Base-by-base conservation (phyloP, 2,329 filamentous ascomycete species). In the Aspergillus sp. region DNA sequence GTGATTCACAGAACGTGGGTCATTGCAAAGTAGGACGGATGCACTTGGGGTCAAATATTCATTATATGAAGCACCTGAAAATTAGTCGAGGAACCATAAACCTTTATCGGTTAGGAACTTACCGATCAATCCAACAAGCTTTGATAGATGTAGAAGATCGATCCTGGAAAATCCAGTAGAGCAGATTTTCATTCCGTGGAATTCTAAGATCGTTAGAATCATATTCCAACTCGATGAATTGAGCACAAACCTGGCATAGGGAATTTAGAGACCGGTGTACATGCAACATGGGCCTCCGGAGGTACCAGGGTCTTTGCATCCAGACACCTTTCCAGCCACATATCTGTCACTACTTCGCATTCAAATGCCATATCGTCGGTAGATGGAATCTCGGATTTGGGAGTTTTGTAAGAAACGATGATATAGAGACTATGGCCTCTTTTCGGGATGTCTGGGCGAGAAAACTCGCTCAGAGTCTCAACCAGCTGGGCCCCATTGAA, bases 251-350 rank as follows among this genome's bases (percentile, higher is more conserved):
- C 76, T 60, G 67, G 63, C 33, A 94, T 80, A 32, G 82, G 85
- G 52, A 88, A 86, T 28, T 71, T 69, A 5, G 81, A 75, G 49
- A 96, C 87, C 2, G 93, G 90, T 6, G 81, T 81, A 46, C 88
- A 90, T 26, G 94, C 77, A 33, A 87, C 76, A 60, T 93, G 82
- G 5, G 79, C 73, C 40, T 74, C 70, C 5, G 90, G 88, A 28
- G 85, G 73, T 37, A 88, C 74, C 54, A 91, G 79, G 27, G 69
- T 71, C 64, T 88, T 93, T 50, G 81, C 80, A 61, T 90, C 83
- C 33, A 98, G 72, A 62, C 91, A 97, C 38, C 82, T 81, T 68
- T 98, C 93, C 41, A 98, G 76, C 78, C 91, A 98, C 76, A 93
- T 94, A 60, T 95, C 90, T 8, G 90, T 97, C 29, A 95, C 82